phyloP scores from a whole-genome alignment of 108 stramenopile genomes.

The Bacterosira constricta region DNA sequence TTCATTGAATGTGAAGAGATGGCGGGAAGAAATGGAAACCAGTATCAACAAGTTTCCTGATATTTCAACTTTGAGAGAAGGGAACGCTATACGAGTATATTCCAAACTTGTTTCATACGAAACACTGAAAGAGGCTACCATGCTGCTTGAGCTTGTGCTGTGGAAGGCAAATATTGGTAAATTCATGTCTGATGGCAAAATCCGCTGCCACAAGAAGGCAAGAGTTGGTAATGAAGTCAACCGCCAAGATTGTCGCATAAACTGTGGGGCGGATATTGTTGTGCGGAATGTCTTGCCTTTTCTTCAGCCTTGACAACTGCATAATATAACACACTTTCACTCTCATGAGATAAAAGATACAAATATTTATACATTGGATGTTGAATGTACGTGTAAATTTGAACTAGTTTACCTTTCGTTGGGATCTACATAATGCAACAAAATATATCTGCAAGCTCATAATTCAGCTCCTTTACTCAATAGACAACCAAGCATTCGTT shows the following conservation, averaged over 20 bases:
- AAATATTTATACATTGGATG: too few relatives aligned
- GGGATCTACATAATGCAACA: too few relatives aligned
- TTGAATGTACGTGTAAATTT: too few relatives aligned
- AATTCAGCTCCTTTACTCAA: too few relatives aligned
- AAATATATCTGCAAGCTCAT: too few relatives aligned
- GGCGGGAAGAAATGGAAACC: background rate
- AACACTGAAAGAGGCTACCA: background rate
- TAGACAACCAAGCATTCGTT: too few relatives aligned
- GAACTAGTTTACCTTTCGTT: too few relatives aligned
- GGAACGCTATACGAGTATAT: background rate
- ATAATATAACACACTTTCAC: too few relatives aligned
- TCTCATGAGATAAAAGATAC: too few relatives aligned
- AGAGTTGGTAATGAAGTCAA: background rate
- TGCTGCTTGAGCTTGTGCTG: background rate
- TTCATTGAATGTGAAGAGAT: background rate
- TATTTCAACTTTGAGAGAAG: background rate
- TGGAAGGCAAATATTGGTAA: background rate
- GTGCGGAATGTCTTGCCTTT: slow-evolving; percentile 1
- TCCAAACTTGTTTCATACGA: background rate
- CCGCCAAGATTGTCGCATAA: background rate
- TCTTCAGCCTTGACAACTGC: too few relatives aligned
- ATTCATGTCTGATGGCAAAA: background rate
- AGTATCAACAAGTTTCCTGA: background rate
- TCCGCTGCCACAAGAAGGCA: background rate
- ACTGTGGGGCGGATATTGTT: slow-evolving; percentile 2